Evolutionary conservation across 2,329 filamentous ascomycete genomes (phyloP).

Genomic region (Monosporascus sp.): DNA sequence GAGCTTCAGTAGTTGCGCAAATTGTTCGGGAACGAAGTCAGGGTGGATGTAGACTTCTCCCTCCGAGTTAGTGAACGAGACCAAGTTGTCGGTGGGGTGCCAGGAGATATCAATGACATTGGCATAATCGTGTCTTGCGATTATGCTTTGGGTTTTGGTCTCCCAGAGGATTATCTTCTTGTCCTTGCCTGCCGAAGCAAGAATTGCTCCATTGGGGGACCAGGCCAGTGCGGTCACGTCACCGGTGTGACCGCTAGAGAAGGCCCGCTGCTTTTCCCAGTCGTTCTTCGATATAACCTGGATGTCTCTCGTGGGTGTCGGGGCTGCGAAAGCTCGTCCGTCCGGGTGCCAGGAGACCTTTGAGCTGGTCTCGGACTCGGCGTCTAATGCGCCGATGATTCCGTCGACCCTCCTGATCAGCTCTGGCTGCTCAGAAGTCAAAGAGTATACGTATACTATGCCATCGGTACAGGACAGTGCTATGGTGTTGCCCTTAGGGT

Average conservation of each 20-base stretch:
- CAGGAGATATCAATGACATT: conserved; percentile 84
- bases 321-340: conserved; percentile 80
- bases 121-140: conserved; percentile 72
- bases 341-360: conserved; percentile 88
- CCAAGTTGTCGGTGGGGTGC: conserved; percentile 84
- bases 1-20: conserved; percentile 50
- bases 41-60: conserved; percentile 91
- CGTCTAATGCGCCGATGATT: conserved; percentile 72
- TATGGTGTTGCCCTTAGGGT: conserved; percentile 69
- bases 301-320: conserved; percentile 76
- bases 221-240: conserved; percentile 85
- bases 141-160: conserved; percentile 74
- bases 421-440: conserved; percentile 72
- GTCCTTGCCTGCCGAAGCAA: conserved; percentile 66
- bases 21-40: conserved; percentile 59
- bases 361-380: conserved; percentile 70
- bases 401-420: conserved; percentile 81
- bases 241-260: conserved; percentile 72
- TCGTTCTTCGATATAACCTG: conserved; percentile 84
- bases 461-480: conserved; percentile 86
- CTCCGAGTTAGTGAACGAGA: conserved; percentile 88
- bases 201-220: conserved; percentile 89
- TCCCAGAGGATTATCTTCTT: conserved; percentile 80
- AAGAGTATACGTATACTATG: conserved; percentile 81
- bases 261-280: conserved; percentile 80